A percentile compares a stretch with the other conserved stretches of the same genome.
Conservation (phyloP, 1,284 basidiomycete genomes). For the Naganishia cerealis region DNA sequence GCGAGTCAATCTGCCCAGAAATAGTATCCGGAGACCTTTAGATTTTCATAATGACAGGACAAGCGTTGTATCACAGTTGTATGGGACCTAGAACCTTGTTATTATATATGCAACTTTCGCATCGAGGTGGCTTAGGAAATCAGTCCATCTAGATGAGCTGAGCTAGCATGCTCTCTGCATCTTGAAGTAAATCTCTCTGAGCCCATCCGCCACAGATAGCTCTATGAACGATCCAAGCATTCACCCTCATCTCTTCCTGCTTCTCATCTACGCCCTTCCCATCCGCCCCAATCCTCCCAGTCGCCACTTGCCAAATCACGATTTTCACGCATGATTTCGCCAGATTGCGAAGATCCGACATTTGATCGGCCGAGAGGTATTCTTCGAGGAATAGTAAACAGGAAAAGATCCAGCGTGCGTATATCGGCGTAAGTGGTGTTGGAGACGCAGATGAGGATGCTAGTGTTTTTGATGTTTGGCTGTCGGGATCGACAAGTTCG, state of each 20-base stretch:
- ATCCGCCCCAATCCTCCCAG: constrained; percentile 12
- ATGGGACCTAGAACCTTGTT: background rate
- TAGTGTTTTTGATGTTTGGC: background rate
- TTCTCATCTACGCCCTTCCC: constrained; percentile 16
- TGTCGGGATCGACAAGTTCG: background rate
- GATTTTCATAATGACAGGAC: background rate
- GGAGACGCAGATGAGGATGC: background rate
- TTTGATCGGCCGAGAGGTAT: constrained; percentile 25
- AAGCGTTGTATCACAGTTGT: background rate
- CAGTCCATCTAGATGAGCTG: constrained; percentile 5
- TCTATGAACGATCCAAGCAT: constrained; percentile 80
- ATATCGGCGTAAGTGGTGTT: constrained; percentile 24
- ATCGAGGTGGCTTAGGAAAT: background rate
- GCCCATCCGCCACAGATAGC: constrained; percentile 76
- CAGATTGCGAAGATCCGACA: constrained; percentile 29
- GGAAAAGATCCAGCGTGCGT: constrained; percentile 34
- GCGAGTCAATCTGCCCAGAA: constrained; percentile 8
- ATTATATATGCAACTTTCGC: background rate
- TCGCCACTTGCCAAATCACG: constrained; percentile 32
- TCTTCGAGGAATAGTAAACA: constrained; percentile 32
- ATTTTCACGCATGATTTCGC: constrained; percentile 32
- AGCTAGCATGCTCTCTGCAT: constrained; percentile 60
- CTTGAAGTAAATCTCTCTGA: constrained; percentile 80
- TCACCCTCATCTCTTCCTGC: constrained; percentile 39
- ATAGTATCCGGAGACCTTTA: background rate